Percentiles rank a stretch among this genome's conserved stretches.
Evolutionary conservation across 1,284 basidiomycete genomes (phyloP).

Genomic region (Golubevia sp.): DNA sequence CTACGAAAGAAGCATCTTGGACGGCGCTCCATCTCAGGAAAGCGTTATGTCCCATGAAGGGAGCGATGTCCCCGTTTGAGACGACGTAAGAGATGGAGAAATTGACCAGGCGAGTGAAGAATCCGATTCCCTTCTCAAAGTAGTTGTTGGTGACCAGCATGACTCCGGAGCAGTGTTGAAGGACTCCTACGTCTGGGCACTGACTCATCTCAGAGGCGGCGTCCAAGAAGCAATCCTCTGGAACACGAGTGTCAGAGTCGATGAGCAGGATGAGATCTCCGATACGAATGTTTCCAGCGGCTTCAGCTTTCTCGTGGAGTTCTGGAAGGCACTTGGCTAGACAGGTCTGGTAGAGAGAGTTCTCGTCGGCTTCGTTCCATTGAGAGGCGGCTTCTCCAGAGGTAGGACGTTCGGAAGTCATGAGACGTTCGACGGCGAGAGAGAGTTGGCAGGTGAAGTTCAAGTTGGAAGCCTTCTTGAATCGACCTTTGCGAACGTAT

Average conservation of each 20-base stretch:
- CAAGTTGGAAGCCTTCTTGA: slow-evolving; percentile 89
- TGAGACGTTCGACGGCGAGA: slow-evolving; percentile 74
- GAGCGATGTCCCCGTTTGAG: slow-evolving; percentile 27
- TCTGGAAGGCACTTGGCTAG: slow-evolving; percentile 64
- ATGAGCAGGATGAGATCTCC: slow-evolving; percentile 34
- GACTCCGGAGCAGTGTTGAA: slow-evolving; percentile 45
- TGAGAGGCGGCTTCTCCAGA: slow-evolving; percentile 28
- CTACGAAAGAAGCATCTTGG: slow-evolving; percentile 27
- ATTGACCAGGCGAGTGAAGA: slow-evolving; percentile 37
- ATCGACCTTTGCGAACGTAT: slow-evolving; percentile 80
- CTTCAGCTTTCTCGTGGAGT: slow-evolving; percentile 19
- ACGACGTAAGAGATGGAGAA: slow-evolving; percentile 26
- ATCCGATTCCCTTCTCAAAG: slow-evolving; percentile 34
- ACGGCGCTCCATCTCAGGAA: slow-evolving; percentile 39
- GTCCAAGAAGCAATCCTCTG: slow-evolving; percentile 38
- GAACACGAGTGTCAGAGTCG: slow-evolving; percentile 39
- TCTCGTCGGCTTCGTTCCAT: slow-evolving; percentile 52
- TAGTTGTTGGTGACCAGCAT: slow-evolving; percentile 37
- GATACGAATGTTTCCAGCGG: slow-evolving; percentile 28
- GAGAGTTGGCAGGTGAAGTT: slow-evolving; percentile 79
- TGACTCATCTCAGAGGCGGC: slow-evolving; percentile 36
- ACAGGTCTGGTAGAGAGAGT: slow-evolving; percentile 48
- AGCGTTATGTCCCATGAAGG: slow-evolving; percentile 44
- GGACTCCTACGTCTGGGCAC: slow-evolving; percentile 30
- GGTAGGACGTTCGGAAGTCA: slow-evolving; percentile 65